Conservation (phyloP, 108 stramenopile genomes). For the Stephanodiscus minutulus region DNA sequence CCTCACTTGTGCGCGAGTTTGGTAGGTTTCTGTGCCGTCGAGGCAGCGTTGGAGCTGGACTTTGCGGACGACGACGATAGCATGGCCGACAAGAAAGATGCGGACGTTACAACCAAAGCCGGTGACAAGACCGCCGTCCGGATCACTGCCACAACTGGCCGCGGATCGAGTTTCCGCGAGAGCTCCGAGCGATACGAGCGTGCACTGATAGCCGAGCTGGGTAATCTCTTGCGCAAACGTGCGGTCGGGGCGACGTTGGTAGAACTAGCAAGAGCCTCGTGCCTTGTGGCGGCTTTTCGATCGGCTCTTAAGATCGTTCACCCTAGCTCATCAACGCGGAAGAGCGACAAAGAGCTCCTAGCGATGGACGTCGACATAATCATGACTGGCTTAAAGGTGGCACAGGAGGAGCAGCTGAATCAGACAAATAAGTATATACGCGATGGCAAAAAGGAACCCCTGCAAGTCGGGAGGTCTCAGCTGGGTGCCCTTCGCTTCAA, state of each 20-base stretch:
- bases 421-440: conserved; percentile 70
- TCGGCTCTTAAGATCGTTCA: conserved; percentile 88
- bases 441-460: conserved; percentile 77
- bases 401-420: conserved; percentile 89
- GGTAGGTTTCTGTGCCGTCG: conserved; percentile 89
- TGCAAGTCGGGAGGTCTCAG: conserved; percentile 51
- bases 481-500: conserved; percentile 37
- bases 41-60: conserved; percentile 86
- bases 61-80: conserved; percentile 80
- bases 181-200: conserved; percentile 86
- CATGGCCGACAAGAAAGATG: conserved; percentile 45
- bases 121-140: conserved; percentile 34
- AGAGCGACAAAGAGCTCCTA: conserved; percentile 77
- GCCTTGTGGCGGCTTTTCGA: conserved; percentile 83
- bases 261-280: conserved; percentile 79
- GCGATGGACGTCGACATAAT: conserved; percentile 90
- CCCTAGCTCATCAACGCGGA: conserved; percentile 82
- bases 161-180: conserved; percentile 76
- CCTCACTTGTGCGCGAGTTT: conserved; percentile 87
- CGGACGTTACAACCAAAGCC: conserved; percentile 25
- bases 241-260: conserved; percentile 74
- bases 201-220: conserved; percentile 79
- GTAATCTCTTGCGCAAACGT: conserved; percentile 71
- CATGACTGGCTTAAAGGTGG: conserved; percentile 83
- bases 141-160: conserved; percentile 44